Evolutionary conservation across 169 alveolate genomes (phyloP), one percentile per base, ranked within the genome.

Genomic region (Babesia ovata): DNA sequence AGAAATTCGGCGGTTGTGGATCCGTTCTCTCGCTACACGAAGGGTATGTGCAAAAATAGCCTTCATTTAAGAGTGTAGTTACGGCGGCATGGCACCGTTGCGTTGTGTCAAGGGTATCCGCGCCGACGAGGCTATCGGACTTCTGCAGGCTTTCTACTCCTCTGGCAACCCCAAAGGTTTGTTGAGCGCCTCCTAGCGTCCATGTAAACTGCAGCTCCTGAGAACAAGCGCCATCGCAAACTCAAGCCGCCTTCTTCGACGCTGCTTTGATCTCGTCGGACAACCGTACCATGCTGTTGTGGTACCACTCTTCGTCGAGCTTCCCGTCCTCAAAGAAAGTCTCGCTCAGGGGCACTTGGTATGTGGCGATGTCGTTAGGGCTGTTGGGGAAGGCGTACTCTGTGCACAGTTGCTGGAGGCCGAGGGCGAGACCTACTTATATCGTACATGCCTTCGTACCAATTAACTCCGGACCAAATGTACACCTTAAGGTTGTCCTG

Each of bases 1-100:
- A 84, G 63, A 84, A 85, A 75, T 91, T 91, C 78, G 94, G 94
- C 48, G 94, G 94, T 59, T 87, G 92, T 71, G 94, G 94, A 17
- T 85, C 92, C 11, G 92, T 90, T 28, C 58, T 90, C 2, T 78
- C 91, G 36, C 79, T 90, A 21, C 90, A 86, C 70, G 36, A 33
- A 28, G 63, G 87, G 90, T 83, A 36, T 21, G 75, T 42, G 19
- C 21, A n/a, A 33, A 8, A 16, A 26, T 22, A 26, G n/a, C 3
- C 67, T 45, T 45, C 11, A n/a, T 16, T 53, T 56, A 60, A 24
- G 22, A 24, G 16, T 49, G 45, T 67, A 81, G 88, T 58, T 67
- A 81, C 44, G 88, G 88, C 42, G 73, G 56, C 42, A 54, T 81
- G 24, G 66, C 85, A 3, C 66, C 63, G 33, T 29, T 81, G 53